Percentiles rank a stretch among this genome's conserved stretches.
Evolutionary conservation across 768 basidiomycete species (phyloP).

Genomic region (Tylopilus sp.): DNA sequence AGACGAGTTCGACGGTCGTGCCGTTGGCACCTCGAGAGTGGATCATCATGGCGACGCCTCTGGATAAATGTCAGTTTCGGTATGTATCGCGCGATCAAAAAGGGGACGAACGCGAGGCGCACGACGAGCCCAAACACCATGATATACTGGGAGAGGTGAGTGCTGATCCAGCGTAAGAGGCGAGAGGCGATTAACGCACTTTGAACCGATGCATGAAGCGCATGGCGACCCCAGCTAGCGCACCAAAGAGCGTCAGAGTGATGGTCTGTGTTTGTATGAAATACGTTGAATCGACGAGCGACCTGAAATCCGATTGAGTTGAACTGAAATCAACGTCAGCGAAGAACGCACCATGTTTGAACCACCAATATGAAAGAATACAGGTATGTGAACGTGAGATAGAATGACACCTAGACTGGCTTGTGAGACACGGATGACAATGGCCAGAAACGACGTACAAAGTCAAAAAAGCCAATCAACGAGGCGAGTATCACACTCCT

Average conservation of each 20-base stretch:
- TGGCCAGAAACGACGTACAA: background rate
- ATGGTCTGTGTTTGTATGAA: background rate
- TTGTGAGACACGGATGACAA: background rate
- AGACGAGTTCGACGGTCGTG: background rate
- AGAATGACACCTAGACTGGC: background rate
- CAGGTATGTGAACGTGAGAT: background rate
- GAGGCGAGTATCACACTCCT: background rate
- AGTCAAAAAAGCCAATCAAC: background rate
- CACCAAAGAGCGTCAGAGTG: background rate
- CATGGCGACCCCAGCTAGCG: background rate
- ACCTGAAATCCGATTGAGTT: background rate
- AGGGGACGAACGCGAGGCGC: background rate
- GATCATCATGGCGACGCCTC: background rate
- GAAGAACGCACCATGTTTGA: background rate
- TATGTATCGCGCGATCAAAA: background rate
- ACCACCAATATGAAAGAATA: background rate
- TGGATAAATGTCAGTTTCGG: background rate
- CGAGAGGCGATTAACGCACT: background rate
- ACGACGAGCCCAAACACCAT: background rate
- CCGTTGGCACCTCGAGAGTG: background rate
- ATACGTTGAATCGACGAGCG: background rate
- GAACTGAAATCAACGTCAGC: background rate
- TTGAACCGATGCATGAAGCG: background rate
- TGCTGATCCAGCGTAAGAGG: background rate
- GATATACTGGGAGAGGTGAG: background rate